These are phyloP conservation scores for Canna indica DNA, from an alignment of 176 grass and related monocot species.

Conservation along the genomic window DNA sequence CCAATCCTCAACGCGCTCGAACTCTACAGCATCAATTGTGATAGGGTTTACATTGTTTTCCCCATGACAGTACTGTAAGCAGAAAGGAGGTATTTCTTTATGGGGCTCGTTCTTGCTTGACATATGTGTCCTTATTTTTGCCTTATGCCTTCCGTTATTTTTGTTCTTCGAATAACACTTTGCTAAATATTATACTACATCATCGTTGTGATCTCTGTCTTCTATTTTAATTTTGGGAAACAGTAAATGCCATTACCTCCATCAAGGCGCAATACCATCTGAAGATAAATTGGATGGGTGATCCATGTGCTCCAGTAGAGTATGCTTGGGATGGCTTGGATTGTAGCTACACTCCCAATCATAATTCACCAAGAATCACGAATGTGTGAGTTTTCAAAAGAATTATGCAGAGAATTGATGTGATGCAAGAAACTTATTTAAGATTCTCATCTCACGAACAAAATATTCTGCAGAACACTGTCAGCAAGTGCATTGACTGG, in stretches of 20 bases:
- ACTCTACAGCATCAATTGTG: slow-evolving; percentile 30
- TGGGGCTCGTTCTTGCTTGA: too few relatives aligned
- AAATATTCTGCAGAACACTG: slow-evolving; percentile 32
- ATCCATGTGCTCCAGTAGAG: slow-evolving; percentile 36
- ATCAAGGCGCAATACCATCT: slow-evolving; percentile 35
- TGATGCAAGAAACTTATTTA: too few relatives aligned
- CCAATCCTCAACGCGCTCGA: slow-evolving; percentile 51
- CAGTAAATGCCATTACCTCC: slow-evolving; percentile 40
- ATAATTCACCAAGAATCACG: slow-evolving; percentile 33
- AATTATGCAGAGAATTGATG: too few relatives aligned
- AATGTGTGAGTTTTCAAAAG: slow-evolving; percentile 29
- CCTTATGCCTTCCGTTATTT: too few relatives aligned
- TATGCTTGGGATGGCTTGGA: slow-evolving; percentile 43
- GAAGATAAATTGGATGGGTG: slow-evolving; percentile 47
- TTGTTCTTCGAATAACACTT: too few relatives aligned
- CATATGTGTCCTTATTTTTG: too few relatives aligned
- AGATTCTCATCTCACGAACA: background rate
- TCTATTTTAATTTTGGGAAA: slow-evolving; percentile 8
- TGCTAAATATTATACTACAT: too few relatives aligned
- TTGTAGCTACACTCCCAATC: slow-evolving; percentile 36
- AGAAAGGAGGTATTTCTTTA: background rate
- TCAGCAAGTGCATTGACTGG: slow-evolving; percentile 34
- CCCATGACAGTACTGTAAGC: too few relatives aligned
- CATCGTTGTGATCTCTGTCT: background rate
- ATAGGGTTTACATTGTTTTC: too few relatives aligned